These are phyloP conservation scores for Eucalyptus grandis DNA, from an alignment of 345 rosid species.

Conservation along the genomic window DNA sequence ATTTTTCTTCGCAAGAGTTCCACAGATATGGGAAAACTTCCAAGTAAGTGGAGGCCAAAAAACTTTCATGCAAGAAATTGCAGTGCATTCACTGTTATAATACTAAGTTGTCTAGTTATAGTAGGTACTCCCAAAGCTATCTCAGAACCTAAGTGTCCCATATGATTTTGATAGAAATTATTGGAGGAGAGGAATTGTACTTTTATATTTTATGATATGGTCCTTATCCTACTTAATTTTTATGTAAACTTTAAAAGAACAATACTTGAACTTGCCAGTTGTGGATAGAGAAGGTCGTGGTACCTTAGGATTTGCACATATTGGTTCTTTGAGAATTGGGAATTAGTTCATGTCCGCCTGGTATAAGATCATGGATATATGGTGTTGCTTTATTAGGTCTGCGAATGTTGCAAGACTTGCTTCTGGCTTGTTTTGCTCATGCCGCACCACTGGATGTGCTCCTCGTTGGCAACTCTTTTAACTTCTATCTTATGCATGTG, in stretches of 20 bases:
- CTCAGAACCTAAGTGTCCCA: not conserved
- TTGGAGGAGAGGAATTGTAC: not conserved
- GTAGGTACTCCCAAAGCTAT: not conserved
- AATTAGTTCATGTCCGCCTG: not conserved
- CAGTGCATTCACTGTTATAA: not conserved
- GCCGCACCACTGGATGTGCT: not conserved
- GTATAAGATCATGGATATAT: not conserved
- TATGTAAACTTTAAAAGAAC: not conserved
- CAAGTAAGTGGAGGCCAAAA: constrained; percentile 24
- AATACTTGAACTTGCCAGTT: not conserved
- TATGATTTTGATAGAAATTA: not conserved
- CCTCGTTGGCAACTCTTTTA: not conserved
- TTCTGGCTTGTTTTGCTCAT: not conserved
- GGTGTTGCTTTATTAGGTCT: not conserved
- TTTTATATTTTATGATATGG: not conserved
- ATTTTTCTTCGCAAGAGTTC: constrained; percentile 78
- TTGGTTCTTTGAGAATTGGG: not conserved
- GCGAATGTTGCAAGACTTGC: not conserved
- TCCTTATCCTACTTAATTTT: not conserved
- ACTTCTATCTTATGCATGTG: not conserved
- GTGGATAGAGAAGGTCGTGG: not conserved
- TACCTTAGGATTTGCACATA: not conserved
- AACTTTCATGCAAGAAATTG: not conserved
- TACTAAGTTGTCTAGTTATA: not conserved
- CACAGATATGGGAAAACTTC: constrained; percentile 85